Evolutionary conservation across 805 yeast genomes (phyloP).

Genomic region (Hemisphaericaspora nanyangensis): DNA sequence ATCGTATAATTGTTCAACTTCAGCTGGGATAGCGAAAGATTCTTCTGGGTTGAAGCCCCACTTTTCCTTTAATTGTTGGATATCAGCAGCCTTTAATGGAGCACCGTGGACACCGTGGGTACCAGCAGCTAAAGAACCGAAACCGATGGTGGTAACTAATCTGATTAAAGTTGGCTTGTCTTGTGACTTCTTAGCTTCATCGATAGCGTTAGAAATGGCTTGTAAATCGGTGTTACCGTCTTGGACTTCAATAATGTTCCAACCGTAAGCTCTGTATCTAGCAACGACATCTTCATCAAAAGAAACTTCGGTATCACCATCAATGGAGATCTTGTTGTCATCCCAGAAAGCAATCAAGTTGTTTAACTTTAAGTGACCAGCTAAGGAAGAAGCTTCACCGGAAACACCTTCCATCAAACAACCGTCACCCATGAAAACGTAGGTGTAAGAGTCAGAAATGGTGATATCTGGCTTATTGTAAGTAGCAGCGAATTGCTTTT

Average conservation of each 20-base stretch:
- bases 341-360: conserved; percentile 95
- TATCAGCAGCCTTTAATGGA: conserved; percentile 91
- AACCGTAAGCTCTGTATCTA: conserved; percentile 89
- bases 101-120: conserved; percentile 94
- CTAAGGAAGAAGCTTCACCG: conserved; percentile 88
- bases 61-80: conserved; percentile 75
- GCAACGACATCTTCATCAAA: conserved; percentile 88
- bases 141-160: conserved; percentile 89
- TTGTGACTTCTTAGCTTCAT: conserved; percentile 68
- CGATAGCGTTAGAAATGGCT: conserved; percentile 71
- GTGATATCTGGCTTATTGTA: conserved; percentile 84
- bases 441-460: conserved; percentile 73
- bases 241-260: conserved; percentile 77
- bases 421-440: conserved; percentile 89
- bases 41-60: conserved; percentile 88
- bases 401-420: conserved; percentile 98
- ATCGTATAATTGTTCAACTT: conserved; percentile 69
- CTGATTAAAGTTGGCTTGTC: conserved; percentile 90
- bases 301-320: conserved; percentile 84
- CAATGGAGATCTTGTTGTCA: conserved; percentile 95
- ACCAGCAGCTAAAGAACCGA: conserved; percentile 81
- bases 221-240: conserved; percentile 79
- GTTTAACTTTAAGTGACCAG: conserved; percentile 92
- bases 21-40: conserved; percentile 74
- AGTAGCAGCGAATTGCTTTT: conserved; percentile 84